phyloP scores from a whole-genome alignment of 495 filamentous ascomycete species.

The Aspergillus saccharolyticus region DNA sequence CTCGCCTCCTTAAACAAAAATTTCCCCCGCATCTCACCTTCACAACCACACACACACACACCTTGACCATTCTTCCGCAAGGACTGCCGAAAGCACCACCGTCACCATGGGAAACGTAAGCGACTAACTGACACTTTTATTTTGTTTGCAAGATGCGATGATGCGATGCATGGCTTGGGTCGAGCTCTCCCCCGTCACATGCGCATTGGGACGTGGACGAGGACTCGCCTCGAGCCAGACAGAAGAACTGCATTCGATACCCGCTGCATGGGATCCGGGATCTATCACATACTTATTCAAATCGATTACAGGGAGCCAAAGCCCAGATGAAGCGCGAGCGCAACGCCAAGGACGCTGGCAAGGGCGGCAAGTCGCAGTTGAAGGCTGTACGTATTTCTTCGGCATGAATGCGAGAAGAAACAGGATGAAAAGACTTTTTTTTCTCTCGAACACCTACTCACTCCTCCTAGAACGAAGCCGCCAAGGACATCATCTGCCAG shows the following conservation, averaged over 20 bases:
- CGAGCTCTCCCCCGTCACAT: neutral
- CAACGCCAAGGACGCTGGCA: slow-evolving; percentile 16
- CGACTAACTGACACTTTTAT: neutral
- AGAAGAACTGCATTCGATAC: too few relatives aligned
- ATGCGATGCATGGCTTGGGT: neutral
- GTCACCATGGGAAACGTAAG: slow-evolving; percentile 11
- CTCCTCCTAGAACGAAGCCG: slow-evolving; percentile 13
- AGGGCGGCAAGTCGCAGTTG: slow-evolving; percentile 16
- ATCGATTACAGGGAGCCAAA: slow-evolving; percentile 20
- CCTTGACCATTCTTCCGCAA: neutral
- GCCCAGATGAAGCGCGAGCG: slow-evolving; percentile 15
- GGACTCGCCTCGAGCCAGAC: neutral
- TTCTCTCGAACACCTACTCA: neutral
- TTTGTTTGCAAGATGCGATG: neutral
- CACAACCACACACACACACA: neutral
- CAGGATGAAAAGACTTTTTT: neutral
- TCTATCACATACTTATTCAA: neutral
- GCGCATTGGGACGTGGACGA: neutral
- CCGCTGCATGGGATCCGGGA: too few relatives aligned
- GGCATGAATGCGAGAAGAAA: neutral
- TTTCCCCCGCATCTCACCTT: neutral
- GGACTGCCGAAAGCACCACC: neutral
- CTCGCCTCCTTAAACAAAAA: slow-evolving; percentile 1
- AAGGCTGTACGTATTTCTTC: slow-evolving; percentile 12
- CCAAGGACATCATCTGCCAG: slow-evolving; percentile 15